Conservation (phyloP, 768 basidiomycete genomes). For the Naganishia kalamii region DNA sequence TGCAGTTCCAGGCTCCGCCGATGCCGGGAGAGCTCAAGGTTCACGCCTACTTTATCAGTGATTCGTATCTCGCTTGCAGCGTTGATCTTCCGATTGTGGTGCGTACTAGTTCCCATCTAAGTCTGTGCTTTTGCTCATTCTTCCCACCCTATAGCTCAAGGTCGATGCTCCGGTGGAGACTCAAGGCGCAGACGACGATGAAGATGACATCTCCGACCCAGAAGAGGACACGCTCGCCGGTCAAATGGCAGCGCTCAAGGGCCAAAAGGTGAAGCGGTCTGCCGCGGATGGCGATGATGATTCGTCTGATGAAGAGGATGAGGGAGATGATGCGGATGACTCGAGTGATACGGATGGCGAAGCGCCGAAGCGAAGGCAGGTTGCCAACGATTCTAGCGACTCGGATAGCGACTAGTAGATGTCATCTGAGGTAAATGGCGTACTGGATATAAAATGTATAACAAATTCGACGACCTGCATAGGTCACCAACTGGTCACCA, state of each 20-base stretch:
- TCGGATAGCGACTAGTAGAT: slow-evolving; percentile 23
- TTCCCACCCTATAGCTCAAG: slow-evolving; percentile 59
- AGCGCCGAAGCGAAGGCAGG: slow-evolving; percentile 1
- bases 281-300: slow-evolving; percentile 51
- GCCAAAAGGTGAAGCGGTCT: slow-evolving; percentile 73
- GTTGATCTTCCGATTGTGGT: slow-evolving; percentile 65
- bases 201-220: slow-evolving; percentile 95
- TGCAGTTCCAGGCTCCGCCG: slow-evolving; percentile 92
- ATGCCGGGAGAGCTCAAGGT: slow-evolving; percentile 77
- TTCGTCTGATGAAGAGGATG: slow-evolving; percentile 38
- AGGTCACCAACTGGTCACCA: too few species aligned
- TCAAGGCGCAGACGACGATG: slow-evolving; percentile 57
- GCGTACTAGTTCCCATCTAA: slow-evolving; percentile 37
- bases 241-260: slow-evolving; percentile 95
- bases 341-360: slow-evolving; percentile 19
- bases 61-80: slow-evolving; percentile 82
- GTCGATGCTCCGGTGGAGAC: slow-evolving; percentile 64
- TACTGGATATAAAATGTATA: background rate
- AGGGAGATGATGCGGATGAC: background rate
- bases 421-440: background rate
- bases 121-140: background rate
- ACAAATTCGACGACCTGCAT: too few species aligned
- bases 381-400: slow-evolving; percentile 16
- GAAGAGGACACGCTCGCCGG: slow-evolving; percentile 94
- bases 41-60: slow-evolving; percentile 77